Percentiles rank a stretch among this genome's conserved stretches.
phyloP scores from a whole-genome alignment of 192 early-diverging fungal genomes.

The Rhizoclosmatium sp. region DNA sequence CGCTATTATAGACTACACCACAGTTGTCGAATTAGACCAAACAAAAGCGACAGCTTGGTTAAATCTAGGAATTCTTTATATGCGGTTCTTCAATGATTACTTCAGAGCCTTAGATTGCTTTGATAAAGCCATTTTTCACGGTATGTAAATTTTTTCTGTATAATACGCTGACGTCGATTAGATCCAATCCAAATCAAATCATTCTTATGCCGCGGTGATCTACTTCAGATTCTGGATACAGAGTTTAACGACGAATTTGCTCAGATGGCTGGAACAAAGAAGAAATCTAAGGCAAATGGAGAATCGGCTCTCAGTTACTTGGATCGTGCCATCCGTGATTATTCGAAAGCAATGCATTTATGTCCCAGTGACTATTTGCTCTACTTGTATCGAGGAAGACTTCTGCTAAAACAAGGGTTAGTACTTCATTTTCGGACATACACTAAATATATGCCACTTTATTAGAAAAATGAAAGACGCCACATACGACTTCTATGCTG shows the following conservation, averaged over 20 bases:
- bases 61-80: constrained; percentile 58
- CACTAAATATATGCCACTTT: neutral
- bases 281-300: constrained; percentile 23
- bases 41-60: constrained; percentile 47
- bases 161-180: constrained; percentile 9
- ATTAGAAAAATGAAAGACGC: constrained; percentile 55
- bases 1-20: constrained; percentile 51
- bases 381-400: constrained; percentile 58
- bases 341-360: constrained; percentile 59
- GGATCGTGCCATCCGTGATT: constrained; percentile 56
- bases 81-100: constrained; percentile 54
- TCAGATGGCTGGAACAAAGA: constrained; percentile 8
- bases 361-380: constrained; percentile 58
- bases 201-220: constrained; percentile 58
- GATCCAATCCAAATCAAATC: constrained; percentile 53
- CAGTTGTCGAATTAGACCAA: constrained; percentile 57
- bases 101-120: constrained; percentile 52
- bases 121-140: constrained; percentile 50
- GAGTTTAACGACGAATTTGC: constrained; percentile 37
- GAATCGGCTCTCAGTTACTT: constrained; percentile 32
- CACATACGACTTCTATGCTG: constrained; percentile 62
- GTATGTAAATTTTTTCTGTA: constrained; percentile 15
- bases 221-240: constrained; percentile 56
- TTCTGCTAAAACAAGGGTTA: constrained; percentile 55
- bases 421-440: neutral